Base-by-base conservation (phyloP, 2,329 filamentous ascomycete genomes). In the Thermomyces lanuginosus region DNA sequence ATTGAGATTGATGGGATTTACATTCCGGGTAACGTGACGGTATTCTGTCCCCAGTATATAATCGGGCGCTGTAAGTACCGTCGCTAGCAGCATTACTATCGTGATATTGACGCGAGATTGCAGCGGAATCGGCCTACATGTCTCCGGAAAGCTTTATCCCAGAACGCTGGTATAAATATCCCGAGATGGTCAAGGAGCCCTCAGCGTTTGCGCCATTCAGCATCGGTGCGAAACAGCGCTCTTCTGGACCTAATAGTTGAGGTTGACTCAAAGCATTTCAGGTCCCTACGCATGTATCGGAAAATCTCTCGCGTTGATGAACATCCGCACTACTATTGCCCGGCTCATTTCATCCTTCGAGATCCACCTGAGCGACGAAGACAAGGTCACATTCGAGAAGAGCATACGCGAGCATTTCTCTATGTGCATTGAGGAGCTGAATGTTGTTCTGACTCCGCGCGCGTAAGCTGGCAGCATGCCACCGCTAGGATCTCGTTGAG, bases 201-300 rank as follows among this genome's bases (percentile, higher is more conserved):
- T 33, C 36, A 4, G 48, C 49, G 2, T 55, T 49, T 35, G 41
- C 39, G 2, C 51, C 52, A 1, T 56, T 55, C 29, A 41, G 37
- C 2, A 36, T 36, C 5, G 52, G 50, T 45, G 13, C n/a, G 21
- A 23, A 20, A 8, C 21, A 23, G 7, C 13, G 6, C 21, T 23
- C 7, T 23, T 6, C 6, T 6, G n/a, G 13, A 10, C 10, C 13
- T 11, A 10, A 23, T 7, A 12, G 6, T 6, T 7, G 6, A 10
- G 6, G 7, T 6, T 7, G n/a, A n/a, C 14, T 16, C 15, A 22
- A 22, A 36, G 12, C 16, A 7, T 26, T 15, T 7, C 28, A 48
- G 46, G 46, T 4, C 35, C 42, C 2, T 46, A 43, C 21, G 42
- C 39, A 20, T 57, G 54, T 34, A 51, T 56, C 26, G 53, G 54